These are phyloP conservation scores for Rhododendron griersonianum DNA, from an alignment of 148 eudicot species.

Conservation along the genomic window DNA sequence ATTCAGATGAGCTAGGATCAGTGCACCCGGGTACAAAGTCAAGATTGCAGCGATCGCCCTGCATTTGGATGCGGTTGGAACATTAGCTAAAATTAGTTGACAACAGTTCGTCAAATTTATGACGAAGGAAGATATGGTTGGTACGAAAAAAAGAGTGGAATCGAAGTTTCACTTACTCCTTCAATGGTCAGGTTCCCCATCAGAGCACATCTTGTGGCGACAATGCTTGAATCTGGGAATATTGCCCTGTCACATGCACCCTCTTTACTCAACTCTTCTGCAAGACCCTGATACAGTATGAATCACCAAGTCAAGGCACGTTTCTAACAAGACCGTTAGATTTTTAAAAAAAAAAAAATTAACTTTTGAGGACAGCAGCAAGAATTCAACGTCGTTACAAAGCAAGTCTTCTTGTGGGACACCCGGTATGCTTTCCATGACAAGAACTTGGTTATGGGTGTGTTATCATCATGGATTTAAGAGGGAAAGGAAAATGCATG, in stretches of 20 bases:
- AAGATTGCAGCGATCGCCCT: constrained; percentile 95
- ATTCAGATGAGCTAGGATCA: constrained; percentile 59
- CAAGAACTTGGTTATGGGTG: neutral
- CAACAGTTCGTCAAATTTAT: neutral
- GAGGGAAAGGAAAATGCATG: neutral
- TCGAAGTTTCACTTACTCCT: constrained; percentile 57
- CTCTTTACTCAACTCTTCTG: constrained; percentile 74
- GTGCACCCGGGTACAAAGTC: constrained; percentile 75
- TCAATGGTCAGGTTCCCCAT: constrained; percentile 57
- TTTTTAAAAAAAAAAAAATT: neutral
- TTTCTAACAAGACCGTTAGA: neutral
- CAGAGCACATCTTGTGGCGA: constrained; percentile 65
- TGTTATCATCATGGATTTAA: neutral
- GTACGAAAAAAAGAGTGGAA: neutral
- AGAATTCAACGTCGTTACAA: neutral
- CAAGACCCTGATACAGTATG: constrained; percentile 54
- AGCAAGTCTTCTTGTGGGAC: neutral
- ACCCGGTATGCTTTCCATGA: neutral
- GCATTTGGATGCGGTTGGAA: constrained; percentile 13
- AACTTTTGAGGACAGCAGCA: neutral
- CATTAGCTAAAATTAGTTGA: neutral
- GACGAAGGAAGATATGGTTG: neutral
- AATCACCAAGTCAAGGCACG: neutral
- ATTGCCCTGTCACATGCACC: constrained; percentile 92
- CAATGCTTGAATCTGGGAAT: constrained; percentile 67